A percentile compares a stretch with the other conserved stretches of the same genome.
Conservation (phyloP, 257 asterid species). For the Vinca minor region DNA sequence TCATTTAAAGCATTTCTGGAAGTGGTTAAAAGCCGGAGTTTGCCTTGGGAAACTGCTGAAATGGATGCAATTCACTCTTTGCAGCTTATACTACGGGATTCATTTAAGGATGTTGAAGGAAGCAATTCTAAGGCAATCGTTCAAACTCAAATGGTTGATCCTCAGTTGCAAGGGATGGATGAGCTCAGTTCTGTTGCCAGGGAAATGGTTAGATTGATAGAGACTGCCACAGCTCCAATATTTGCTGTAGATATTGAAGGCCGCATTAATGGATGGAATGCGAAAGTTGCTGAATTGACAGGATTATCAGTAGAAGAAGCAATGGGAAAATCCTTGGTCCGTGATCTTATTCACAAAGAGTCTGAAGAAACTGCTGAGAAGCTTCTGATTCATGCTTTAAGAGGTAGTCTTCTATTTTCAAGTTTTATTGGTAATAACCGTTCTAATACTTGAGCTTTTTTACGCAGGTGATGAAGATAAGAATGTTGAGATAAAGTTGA, state of each 20-base stretch:
- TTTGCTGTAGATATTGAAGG: conserved; percentile 54
- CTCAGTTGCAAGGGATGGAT: conserved; percentile 45
- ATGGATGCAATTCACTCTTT: conserved; percentile 88
- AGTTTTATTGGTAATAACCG: neutral
- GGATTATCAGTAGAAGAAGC: conserved; percentile 49
- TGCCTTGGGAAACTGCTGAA: conserved; percentile 91
- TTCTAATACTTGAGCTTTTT: neutral
- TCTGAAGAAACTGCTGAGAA: conserved; percentile 50
- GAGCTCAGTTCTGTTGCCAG: conserved; percentile 59
- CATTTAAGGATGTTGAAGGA: conserved; percentile 45
- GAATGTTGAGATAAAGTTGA: conserved; percentile 62
- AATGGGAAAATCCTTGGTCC: conserved; percentile 56
- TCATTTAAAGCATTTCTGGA: conserved; percentile 84
- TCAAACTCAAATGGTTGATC: conserved; percentile 29
- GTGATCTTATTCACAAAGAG: conserved; percentile 54
- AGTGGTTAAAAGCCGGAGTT: conserved; percentile 78
- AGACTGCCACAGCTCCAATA: conserved; percentile 69
- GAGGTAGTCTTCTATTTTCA: conserved; percentile 38
- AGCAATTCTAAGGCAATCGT: conserved; percentile 49
- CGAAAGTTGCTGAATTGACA: conserved; percentile 51
- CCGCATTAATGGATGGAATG: conserved; percentile 55
- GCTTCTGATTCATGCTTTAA: conserved; percentile 55
- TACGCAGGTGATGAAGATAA: conserved; percentile 74
- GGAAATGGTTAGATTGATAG: conserved; percentile 62
- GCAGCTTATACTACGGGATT: conserved; percentile 75